A percentile compares a stretch with the other conserved stretches of the same genome.
These are phyloP conservation scores for Grigorovia transvaalensis DNA, from an alignment of 805 yeast species.

Conservation along the genomic window DNA sequence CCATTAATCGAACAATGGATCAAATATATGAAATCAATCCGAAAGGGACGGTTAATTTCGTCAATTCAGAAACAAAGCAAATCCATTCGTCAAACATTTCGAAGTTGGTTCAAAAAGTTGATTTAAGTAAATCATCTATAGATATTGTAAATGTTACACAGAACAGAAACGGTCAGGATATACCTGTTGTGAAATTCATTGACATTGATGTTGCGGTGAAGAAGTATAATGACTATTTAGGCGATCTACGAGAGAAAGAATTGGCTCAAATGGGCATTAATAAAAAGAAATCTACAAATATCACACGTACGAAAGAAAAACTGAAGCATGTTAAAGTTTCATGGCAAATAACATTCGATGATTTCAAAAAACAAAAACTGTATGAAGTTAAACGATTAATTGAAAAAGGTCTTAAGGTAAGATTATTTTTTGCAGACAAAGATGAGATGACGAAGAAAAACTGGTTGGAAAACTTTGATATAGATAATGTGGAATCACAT, in stretches of 20 bases:
- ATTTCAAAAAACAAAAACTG: conserved; percentile 42
- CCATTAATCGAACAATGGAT: conserved; percentile 15
- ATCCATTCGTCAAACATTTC: conserved; percentile 16
- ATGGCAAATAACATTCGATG: conserved; percentile 48
- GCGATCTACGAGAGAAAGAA: conserved; percentile 18
- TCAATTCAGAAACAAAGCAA: conserved; percentile 15
- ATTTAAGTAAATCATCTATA: conserved; percentile 18
- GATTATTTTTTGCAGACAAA: conserved; percentile 34
- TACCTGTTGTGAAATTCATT: conserved; percentile 23
- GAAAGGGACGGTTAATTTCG: conserved; percentile 17
- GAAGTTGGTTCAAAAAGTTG: conserved; percentile 17
- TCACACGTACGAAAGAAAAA: conserved; percentile 13
- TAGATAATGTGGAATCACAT: conserved; percentile 10
- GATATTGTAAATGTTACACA: conserved; percentile 17
- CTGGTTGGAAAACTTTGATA: conserved; percentile 23
- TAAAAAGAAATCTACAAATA: conserved; percentile 7
- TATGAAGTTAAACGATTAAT: conserved; percentile 39
- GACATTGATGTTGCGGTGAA: conserved; percentile 19
- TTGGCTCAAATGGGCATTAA: conserved; percentile 14
- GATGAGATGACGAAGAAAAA: conserved; percentile 13
- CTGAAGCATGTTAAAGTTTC: conserved; percentile 41
- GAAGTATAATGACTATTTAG: conserved; percentile 21
- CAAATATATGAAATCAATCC: conserved; percentile 16
- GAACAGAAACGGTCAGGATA: conserved; percentile 1
- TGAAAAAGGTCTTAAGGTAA: conserved; percentile 34